Evolutionary conservation across 768 basidiomycete genomes (phyloP).

Genomic region (Chiua virens): DNA sequence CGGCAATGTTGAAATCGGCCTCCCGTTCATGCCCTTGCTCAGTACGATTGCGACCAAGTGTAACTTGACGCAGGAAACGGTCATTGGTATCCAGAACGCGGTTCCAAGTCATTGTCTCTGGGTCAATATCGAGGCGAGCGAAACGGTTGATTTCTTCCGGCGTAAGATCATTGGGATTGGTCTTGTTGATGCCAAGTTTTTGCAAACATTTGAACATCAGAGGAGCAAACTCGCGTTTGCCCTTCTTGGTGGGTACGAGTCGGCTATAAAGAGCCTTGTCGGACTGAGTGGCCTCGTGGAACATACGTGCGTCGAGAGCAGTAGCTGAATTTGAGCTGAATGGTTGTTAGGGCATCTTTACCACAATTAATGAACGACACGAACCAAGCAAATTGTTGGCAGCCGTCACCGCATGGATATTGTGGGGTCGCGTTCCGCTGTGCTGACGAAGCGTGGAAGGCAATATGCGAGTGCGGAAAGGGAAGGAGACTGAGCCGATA

Average conservation of each 20-base stretch:
- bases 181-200: slow-evolving; percentile 96
- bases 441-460: no score
- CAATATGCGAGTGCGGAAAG: no score
- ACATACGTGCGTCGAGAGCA: slow-evolving; percentile 96
- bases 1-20: slow-evolving; percentile 95
- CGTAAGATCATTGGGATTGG: slow-evolving; percentile 86
- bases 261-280: slow-evolving; percentile 95
- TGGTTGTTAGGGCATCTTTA: slow-evolving; percentile 1
- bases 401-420: slow-evolving; percentile 96
- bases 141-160: slow-evolving; percentile 90
- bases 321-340: no score
- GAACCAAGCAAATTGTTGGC: slow-evolving; percentile 94
- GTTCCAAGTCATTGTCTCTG: slow-evolving; percentile 94
- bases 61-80: slow-evolving; percentile 92
- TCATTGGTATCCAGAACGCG: slow-evolving; percentile 97
- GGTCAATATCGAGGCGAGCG: slow-evolving; percentile 89
- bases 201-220: slow-evolving; percentile 94
- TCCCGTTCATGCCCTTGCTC: slow-evolving; percentile 88
- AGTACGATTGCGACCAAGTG: slow-evolving; percentile 85
- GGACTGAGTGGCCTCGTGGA: slow-evolving; percentile 94
- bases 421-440: no score
- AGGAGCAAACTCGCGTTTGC: slow-evolving; percentile 90
- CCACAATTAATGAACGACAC: slow-evolving; percentile 4
- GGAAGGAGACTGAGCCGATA: no score
- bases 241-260: slow-evolving; percentile 88